Conservation (phyloP, 768 basidiomycete species). For the Tylopilus vinaceipallidus region DNA sequence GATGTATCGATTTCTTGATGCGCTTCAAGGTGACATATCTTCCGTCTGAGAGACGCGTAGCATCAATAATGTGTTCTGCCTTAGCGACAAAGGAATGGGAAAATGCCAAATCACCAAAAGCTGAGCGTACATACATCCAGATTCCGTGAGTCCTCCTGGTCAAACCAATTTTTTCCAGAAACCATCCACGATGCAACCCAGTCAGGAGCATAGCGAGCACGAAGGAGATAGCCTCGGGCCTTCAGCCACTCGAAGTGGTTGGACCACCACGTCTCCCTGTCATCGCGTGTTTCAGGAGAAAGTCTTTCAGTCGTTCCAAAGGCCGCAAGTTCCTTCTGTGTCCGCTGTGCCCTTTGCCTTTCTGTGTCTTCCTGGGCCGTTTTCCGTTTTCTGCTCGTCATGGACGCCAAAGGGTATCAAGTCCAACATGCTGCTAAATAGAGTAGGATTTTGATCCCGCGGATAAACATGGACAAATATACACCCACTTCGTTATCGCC, state of each 20-base stretch:
- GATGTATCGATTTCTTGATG: constrained; percentile 6
- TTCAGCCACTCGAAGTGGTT: constrained; percentile 1
- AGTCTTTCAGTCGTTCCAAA: constrained; percentile 1
- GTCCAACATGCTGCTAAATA: neutral
- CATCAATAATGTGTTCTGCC: constrained; percentile 24
- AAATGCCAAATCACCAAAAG: neutral
- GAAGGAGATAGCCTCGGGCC: constrained; percentile 7
- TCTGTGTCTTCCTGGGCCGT: neutral
- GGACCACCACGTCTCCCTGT: constrained; percentile 2
- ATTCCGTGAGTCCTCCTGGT: neutral
- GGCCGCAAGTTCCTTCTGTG: constrained; percentile 1
- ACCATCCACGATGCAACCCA: constrained; percentile 12
- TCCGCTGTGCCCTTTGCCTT: neutral
- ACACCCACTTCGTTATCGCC: neutral
- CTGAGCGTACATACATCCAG: constrained; percentile 3
- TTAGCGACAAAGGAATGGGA: neutral
- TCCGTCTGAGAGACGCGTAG: constrained; percentile 26
- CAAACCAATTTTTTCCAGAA: neutral
- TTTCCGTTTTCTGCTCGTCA: constrained; percentile 1
- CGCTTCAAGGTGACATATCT: constrained; percentile 31
- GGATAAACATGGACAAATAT: neutral
- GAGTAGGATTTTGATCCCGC: neutral
- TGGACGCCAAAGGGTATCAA: neutral
- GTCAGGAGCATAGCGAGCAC: constrained; percentile 6
- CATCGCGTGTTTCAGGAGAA: neutral